Evolutionary conservation across 2,329 filamentous ascomycete genomes (phyloP).

Genomic region (Aspergillus fischeri): DNA sequence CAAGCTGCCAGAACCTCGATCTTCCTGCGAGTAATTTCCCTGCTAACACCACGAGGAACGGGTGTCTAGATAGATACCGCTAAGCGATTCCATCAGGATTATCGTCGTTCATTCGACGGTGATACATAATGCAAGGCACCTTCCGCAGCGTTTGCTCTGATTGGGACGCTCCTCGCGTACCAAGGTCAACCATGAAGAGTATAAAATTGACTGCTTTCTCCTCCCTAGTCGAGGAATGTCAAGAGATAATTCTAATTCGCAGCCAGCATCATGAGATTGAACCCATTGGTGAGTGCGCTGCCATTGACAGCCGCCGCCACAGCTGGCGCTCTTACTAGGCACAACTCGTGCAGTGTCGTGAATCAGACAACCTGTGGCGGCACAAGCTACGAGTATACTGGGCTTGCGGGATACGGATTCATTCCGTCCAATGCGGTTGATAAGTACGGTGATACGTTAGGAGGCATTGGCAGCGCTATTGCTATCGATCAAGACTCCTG

Average conservation of each 20-base stretch:
- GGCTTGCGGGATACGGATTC: slow-evolving; percentile 63
- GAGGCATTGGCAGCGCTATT: slow-evolving; percentile 62
- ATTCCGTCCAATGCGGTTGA: slow-evolving; percentile 57
- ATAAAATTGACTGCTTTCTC: neutral
- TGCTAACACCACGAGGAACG: neutral
- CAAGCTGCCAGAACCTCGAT: neutral
- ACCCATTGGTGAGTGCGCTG: slow-evolving; percentile 11
- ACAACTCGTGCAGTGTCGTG: slow-evolving; percentile 23
- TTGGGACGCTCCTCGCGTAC: neutral
- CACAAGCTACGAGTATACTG: slow-evolving; percentile 61
- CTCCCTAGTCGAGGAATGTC: neutral
- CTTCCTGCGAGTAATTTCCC: neutral
- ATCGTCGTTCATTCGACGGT: neutral
- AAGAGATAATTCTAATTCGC: neutral
- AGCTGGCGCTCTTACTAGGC: slow-evolving; percentile 3
- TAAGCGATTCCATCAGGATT: neutral
- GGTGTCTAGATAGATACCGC: neutral
- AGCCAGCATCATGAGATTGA: slow-evolving; percentile 18
- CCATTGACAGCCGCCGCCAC: slow-evolving; percentile 14
- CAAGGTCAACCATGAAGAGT: neutral
- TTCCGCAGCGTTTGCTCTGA: neutral
- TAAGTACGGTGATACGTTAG: slow-evolving; percentile 66
- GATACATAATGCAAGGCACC: neutral
- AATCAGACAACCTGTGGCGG: slow-evolving; percentile 56
- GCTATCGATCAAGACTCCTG: slow-evolving; percentile 59